A percentile compares a stretch with the other conserved stretches of the same genome.
These are phyloP conservation scores for Otatea glauca DNA, from an alignment of 176 grass and related monocot species.

Conservation along the genomic window DNA sequence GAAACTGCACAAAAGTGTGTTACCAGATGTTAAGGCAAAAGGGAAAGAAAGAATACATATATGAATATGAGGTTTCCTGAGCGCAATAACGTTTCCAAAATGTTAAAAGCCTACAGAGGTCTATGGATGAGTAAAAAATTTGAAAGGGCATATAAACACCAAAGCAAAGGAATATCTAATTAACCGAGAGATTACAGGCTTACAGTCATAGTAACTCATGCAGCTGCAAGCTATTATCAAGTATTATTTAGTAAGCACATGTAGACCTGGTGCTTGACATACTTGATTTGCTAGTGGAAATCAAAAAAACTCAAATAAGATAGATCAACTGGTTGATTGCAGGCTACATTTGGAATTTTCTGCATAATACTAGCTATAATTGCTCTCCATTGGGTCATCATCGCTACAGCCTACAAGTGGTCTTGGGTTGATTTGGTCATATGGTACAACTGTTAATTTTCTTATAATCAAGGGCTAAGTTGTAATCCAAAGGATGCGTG, in stretches of 20 bases:
- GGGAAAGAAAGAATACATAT: not conserved
- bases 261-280: not conserved
- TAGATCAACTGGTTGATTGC: not conserved
- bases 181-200: not conserved
- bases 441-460: too few relatives aligned
- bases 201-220: constrained; percentile 22
- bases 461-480: too few relatives aligned
- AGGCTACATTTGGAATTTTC: constrained; percentile 20
- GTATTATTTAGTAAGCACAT: not conserved
- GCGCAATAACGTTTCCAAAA: not conserved
- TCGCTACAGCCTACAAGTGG: too few relatives aligned
- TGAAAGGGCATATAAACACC: not conserved
- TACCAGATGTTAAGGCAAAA: constrained; percentile 33
- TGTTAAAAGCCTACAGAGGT: not conserved
- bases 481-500: too few relatives aligned
- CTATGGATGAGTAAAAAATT: not conserved
- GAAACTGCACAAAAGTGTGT: constrained; percentile 71
- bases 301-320: constrained; percentile 5
- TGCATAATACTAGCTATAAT: not conserved
- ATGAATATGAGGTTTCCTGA: constrained; percentile 28
- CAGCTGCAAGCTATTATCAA: not conserved
- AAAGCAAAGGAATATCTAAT: not conserved
- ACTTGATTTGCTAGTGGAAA: constrained; percentile 7
- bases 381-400: not conserved
- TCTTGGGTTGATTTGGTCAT: too few relatives aligned